Base-by-base conservation (phyloP, 768 basidiomycete genomes). In the Mycena vulgaris region DNA sequence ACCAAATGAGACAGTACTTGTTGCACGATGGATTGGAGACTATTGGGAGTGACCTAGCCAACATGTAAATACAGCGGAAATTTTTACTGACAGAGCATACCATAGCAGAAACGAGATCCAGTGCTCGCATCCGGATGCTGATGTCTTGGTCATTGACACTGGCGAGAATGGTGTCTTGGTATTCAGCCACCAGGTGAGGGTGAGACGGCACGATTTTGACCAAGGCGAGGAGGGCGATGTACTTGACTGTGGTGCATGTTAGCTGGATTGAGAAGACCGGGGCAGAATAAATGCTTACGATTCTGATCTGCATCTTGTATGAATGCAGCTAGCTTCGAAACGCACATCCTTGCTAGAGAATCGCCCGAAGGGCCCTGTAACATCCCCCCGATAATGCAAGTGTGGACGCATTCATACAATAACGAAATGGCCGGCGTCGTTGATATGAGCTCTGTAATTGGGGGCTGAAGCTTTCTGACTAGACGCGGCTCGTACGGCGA, bases 361-460 rank as follows among this genome's bases (percentile, higher is more conserved):
- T 93, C 87, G 14, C 95, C 95, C 33, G 92, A 89, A 25, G 89
- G 66, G 5, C 92, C 93, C 73, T 92, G 92, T 13, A 99, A 86
- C 95, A 99, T 98, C 9, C 95, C 96, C 11, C 98, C 97, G 14
- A 95, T 95, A 73, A 99, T 99, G 75, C 96, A 98, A 0, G 98
- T 99, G 74, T 96, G 94, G 0, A 99, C 97, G 80, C 98, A 99
- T 83, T 99, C 98, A 78, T 99, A 99, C 17, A 99, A 83, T 27
- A 99, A 84, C 27, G 97, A 98, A 42, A 99, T 97, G 0, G 98
- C 98, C 3, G 94, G 91, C 0, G 98, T 99, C 0, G 95, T 98
- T 0, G 95, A 93, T 63, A 99, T 99, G 62, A 99, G 89, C 66
- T 97, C 94, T 0, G 96, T 98, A 69, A 99, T 94, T 1, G 97